Evolutionary conservation across 139 green algal species (phyloP).

Genomic region (Pycnococcus provasolii): DNA sequence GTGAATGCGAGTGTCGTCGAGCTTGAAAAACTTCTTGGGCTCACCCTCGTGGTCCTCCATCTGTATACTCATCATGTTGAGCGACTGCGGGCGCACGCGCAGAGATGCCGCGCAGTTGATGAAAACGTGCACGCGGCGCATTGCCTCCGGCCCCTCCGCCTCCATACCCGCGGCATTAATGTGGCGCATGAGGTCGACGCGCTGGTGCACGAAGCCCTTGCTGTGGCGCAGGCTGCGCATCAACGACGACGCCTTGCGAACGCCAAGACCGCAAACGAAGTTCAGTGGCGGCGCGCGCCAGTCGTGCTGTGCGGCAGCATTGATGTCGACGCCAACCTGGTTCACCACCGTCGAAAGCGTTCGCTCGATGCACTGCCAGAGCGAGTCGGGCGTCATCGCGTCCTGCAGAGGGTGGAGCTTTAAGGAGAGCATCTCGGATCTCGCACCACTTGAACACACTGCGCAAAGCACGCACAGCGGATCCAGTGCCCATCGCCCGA

Average conservation of each 20-base stretch:
- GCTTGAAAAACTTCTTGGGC: background rate
- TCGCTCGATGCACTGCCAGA: background rate
- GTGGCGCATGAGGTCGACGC: background rate
- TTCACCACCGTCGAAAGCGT: background rate
- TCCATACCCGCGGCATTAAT: background rate
- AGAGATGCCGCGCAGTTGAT: slow-evolving; percentile 1
- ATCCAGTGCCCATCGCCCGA: too few relatives aligned
- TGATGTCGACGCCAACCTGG: slow-evolving; percentile 16
- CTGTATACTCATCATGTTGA: too few relatives aligned
- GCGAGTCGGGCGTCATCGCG: too few relatives aligned
- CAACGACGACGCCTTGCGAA: background rate
- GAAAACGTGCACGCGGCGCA: background rate
- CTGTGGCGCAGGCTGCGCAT: background rate
- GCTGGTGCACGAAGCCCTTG: background rate
- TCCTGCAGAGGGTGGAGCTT: too few relatives aligned
- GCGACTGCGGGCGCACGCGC: background rate
- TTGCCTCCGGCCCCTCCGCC: too few relatives aligned
- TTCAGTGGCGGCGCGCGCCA: background rate
- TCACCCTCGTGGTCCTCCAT: background rate
- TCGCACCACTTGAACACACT: too few relatives aligned
- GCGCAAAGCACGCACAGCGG: too few relatives aligned
- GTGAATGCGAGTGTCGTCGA: slow-evolving; percentile 10
- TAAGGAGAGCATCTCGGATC: too few relatives aligned
- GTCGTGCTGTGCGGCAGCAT: background rate
- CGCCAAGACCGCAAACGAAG: slow-evolving; percentile 10